These are phyloP conservation scores for Diaporthe capsici DNA, from an alignment of 2,329 filamentous ascomycete genomes.

Conservation along the genomic window DNA sequence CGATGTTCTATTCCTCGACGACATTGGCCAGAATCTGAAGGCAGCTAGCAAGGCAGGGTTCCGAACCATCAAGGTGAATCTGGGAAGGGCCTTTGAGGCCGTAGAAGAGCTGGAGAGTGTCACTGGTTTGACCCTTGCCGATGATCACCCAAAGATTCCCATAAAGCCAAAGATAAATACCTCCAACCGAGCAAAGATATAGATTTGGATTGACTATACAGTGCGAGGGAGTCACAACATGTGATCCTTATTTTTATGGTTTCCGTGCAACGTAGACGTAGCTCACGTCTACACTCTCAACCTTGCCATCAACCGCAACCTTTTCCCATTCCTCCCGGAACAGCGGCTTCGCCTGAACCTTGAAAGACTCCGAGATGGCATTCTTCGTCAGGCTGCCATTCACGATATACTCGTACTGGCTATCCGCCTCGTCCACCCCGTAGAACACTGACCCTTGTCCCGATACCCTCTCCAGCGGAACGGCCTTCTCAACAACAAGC, in stretches of 20 bases:
- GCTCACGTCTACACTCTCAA: conserved; percentile 48
- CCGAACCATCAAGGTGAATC: conserved; percentile 84
- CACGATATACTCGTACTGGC: conserved; percentile 48
- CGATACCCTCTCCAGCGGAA: conserved; percentile 47
- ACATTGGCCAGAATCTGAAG: conserved; percentile 95
- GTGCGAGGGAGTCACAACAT: neutral
- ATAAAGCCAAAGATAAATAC: conserved; percentile 54
- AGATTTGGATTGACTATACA: conserved; percentile 31
- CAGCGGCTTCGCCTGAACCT: conserved; percentile 44
- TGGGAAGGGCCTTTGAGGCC: conserved; percentile 84
- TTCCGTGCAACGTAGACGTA: conserved; percentile 51
- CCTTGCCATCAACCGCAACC: conserved; percentile 48
- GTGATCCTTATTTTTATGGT: neutral
- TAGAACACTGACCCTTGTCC: conserved; percentile 46
- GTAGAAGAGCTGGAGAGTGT: conserved; percentile 84
- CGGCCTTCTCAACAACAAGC: conserved; percentile 47
- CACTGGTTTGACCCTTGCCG: conserved; percentile 76
- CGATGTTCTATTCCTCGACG: conserved; percentile 90
- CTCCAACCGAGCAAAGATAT: conserved; percentile 60
- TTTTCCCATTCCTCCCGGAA: conserved; percentile 51
- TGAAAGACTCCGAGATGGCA: conserved; percentile 45
- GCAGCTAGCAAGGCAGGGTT: conserved; percentile 82
- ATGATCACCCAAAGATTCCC: conserved; percentile 65
- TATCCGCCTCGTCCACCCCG: conserved; percentile 47
- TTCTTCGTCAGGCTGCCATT: conserved; percentile 44